A percentile compares a stretch with the other conserved stretches of the same genome.
These are phyloP conservation scores for Casaregolazyma lundiana DNA, from an alignment of 1,139 yeast genomes.

Conservation along the genomic window DNA sequence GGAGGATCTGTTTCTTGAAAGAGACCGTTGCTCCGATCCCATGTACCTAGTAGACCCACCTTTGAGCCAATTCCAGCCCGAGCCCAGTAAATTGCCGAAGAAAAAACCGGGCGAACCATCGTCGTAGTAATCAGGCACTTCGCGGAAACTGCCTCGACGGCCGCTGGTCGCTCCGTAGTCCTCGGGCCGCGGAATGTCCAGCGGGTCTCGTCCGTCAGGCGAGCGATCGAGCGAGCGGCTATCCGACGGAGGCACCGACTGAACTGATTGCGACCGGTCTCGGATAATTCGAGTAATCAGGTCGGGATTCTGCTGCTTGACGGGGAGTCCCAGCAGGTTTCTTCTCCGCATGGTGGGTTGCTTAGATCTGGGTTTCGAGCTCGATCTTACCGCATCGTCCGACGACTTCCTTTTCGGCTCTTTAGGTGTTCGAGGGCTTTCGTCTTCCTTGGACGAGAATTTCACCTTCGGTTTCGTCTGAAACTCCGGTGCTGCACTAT, in stretches of 20 bases:
- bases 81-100: slow-evolving; percentile 1
- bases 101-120: background rate
- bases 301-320: slow-evolving; percentile 3
- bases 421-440: background rate
- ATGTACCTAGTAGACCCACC: slow-evolving; percentile 1
- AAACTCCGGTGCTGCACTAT: background rate
- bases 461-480: background rate
- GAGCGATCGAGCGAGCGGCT: background rate
- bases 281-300: slow-evolving; percentile 7
- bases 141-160: slow-evolving; percentile 9
- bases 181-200: slow-evolving; percentile 9
- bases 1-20: background rate
- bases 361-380: background rate
- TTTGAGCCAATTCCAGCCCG: slow-evolving; percentile 2
- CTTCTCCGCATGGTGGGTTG: background rate
- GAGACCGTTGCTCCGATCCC: slow-evolving; percentile 5
- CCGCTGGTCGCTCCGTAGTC: slow-evolving; percentile 5
- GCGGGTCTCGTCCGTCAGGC: background rate
- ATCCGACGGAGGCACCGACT: slow-evolving; percentile 1
- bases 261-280: slow-evolving; percentile 1
- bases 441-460: background rate
- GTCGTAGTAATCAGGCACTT: slow-evolving; percentile 1
- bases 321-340: background rate
- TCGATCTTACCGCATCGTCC: background rate
- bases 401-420: background rate